Evolutionary conservation across 2,329 filamentous ascomycete genomes (phyloP), one percentile per base, ranked within the genome.

Genomic region (Coniochaeta prunicola): DNA sequence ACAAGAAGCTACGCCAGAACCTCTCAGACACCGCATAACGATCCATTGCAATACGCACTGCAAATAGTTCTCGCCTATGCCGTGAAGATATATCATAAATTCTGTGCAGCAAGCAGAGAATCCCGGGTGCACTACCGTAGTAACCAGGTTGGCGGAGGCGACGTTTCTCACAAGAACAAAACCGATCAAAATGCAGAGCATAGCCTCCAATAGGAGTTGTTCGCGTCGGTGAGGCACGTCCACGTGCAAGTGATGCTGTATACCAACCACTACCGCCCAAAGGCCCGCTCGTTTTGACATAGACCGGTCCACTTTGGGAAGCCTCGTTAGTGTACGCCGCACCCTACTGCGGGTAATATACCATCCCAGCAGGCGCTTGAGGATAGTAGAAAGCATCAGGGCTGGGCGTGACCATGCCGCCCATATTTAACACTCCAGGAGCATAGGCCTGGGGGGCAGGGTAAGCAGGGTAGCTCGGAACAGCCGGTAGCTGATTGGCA

Each of bases 361-460:
- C 76, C 72, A 84, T 81, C 42, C 80, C 81, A 38, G 33, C 24
- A 42, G 78, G 75, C 3, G 76, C 74, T 57, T 83, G 84, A 24
- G 83, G 78, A 67, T 87, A 88, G 67, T 92, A 96, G 75, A 89
- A 96, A 61, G 79, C 80, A 70, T 86, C 80, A 67, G 82, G 80
- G 67, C 77, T 85, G 62, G 80, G 83, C 61, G 89, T 89, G 77
- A 92, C 88, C 86, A 94, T 92, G 10, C 89, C 65, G 59, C 88
- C 62, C 83, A 92, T 91, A 48, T 86, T 86, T 61, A 88, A 79
- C 53, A 86, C 78, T 48, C 80, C 83, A 19, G 77, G 70, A 59
- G 78, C 76, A 66, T 86, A 90, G 58, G 77, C 70, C 60, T 78
- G 81, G 10, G 78, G 71, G 7, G 78, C 68, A 58, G 78, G 76